Evolutionary conservation across 2,329 filamentous ascomycete species (phyloP), one percentile per base, ranked within the genome.

Genomic region (Scedosporium boydii): DNA sequence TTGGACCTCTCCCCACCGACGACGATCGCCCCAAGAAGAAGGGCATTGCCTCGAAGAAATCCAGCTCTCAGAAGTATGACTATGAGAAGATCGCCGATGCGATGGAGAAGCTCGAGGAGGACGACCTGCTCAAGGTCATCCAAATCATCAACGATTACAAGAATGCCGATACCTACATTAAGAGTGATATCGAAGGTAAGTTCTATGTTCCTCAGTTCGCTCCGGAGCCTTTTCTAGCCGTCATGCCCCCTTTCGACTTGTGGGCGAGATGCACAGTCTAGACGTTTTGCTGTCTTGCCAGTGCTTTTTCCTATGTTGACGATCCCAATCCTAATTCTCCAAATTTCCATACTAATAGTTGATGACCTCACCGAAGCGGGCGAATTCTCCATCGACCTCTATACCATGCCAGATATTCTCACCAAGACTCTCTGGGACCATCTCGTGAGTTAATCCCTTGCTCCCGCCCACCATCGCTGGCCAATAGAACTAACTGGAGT

Each of bases 101-200:
- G 0, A 80, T 99, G 63, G 87, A 93, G 73, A 92, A 91, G 79
- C 85, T 99, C 27, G 84, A 85, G 66, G 95, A 99, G 78, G 95
- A 99, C 68, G 93, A 98, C 70, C 79, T 99, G 51, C 81, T 99
- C 65, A 90, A 95, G 68, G 91, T 98, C 26, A 96, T 99, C 65
- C 93, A 98, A 78, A 88, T 99, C 85, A 93, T 99, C 65, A 95
- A 98, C 75, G 95, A 99, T 77, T 91, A 97, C 78, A 98, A 98
- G 81, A 87, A 86, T 1, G 85, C 91, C 5, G 92, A 96, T 66
- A 97, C 93, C 1, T 98, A 96, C 77, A 96, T 93, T 59, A 93
- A 96, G 79, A 98, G 97, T 70, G 96, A 99, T 75, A 85, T 97
- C 63, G 95, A 99, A 71, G 89, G 91, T 96, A 78, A 78, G 88